Evolutionary conservation across 1,284 basidiomycete species (phyloP), one percentile per base, ranked within the genome.

Genomic region (Cryptococcus deneoformans): DNA sequence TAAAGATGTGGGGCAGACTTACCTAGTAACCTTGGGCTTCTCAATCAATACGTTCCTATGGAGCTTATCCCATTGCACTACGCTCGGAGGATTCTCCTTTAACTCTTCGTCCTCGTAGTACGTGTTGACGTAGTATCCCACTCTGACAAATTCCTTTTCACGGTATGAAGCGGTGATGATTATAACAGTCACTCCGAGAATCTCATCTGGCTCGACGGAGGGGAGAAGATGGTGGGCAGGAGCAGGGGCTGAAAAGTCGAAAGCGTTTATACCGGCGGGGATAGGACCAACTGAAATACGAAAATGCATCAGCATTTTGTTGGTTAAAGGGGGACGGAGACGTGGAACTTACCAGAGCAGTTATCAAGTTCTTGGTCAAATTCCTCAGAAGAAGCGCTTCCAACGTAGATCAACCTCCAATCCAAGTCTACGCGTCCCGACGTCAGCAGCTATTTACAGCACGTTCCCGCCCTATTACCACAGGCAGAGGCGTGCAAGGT

Each of bases 51-150:
- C 82, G 72, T 95, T 92, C 66, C 95, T 83, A 63, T 89, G 84
- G 35, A 99, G 79, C 56, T 86, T 82, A 45, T 92, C 88, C 72
- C 92, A 90, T 66, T 84, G 78, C 53, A 92, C 89, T 52, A 82
- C 81, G 39, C 79, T 62, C 9, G 89, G 89, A 12, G 87, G 87
- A 14, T 80, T 83, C 69, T 86, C 83, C 72, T 86, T 88, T 84
- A 92, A 86, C 78, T 91, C 90, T 61, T 94, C 90, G 64, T 89
- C 89, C 75, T 97, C 93, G 75, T 98, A 98, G 74, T 97, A 94
- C 50, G 94, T 98, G 75, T 98, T 96, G 78, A 99, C 96, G 77
- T 99, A 99, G 79, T 99, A 99, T 5, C 96, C 95, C 20, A 99
- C 94, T 44, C 95, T 86, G 42, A 99, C 95, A 77, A 99, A 99